A percentile compares a stretch with the other conserved stretches of the same genome.
These are phyloP conservation scores for Xylaria sp. DNA, from an alignment of 2,329 filamentous ascomycete genomes.

Conservation along the genomic window DNA sequence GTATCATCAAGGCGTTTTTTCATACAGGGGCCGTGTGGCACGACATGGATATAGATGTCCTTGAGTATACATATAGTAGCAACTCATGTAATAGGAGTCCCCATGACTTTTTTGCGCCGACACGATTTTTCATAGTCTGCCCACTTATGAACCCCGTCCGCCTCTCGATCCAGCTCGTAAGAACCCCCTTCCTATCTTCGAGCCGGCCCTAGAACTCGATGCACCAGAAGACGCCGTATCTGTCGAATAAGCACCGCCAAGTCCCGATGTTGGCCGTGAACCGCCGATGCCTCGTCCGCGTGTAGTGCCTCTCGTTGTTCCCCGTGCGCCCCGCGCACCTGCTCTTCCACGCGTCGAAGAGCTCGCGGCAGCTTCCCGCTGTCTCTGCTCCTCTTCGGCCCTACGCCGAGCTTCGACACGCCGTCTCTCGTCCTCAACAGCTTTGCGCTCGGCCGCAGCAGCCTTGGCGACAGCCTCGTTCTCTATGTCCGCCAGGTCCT, in stretches of 20 bases:
- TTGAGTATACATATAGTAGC: neutral
- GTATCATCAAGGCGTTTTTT: conserved; percentile 2
- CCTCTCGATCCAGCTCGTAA: conserved; percentile 52
- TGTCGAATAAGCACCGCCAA: conserved; percentile 26
- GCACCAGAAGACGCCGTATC: conserved; percentile 30
- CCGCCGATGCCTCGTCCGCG: conserved; percentile 14
- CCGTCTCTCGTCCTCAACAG: conserved; percentile 71
- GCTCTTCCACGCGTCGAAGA: conserved; percentile 13
- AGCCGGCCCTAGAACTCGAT: conserved; percentile 33
- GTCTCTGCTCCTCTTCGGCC: conserved; percentile 56
- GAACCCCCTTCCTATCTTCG: conserved; percentile 43
- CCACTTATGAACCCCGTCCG: conserved; percentile 33
- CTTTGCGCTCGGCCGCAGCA: conserved; percentile 70
- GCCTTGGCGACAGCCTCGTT: conserved; percentile 68
- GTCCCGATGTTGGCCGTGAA: conserved; percentile 32
- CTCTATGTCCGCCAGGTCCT: conserved; percentile 83
- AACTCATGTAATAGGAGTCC: conserved; percentile 4
- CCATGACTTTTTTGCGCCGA: neutral
- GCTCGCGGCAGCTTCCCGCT: conserved; percentile 35
- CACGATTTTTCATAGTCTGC: neutral
- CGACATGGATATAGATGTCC: neutral
- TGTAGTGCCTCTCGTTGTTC: conserved; percentile 13
- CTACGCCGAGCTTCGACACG: conserved; percentile 63
- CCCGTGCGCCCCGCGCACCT: conserved; percentile 11
- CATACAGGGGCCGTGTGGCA: neutral